Evolutionary conservation across 352 stramenopile species (phyloP).

Genomic region (Pythium rishiriense): DNA sequence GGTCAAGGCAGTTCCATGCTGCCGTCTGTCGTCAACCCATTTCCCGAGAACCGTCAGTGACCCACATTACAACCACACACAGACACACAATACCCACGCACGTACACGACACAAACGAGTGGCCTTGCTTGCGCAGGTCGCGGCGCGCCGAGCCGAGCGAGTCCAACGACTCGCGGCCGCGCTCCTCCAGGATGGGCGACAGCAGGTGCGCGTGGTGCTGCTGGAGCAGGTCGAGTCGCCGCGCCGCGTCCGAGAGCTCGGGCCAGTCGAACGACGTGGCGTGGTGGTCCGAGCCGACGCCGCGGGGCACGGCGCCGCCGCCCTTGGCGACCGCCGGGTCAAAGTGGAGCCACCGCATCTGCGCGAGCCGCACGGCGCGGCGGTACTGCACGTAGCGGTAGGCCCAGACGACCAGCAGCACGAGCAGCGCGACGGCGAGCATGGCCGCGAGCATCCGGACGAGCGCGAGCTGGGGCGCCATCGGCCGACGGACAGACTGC

Average conservation of each 20-base stretch:
- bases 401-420: slow-evolving; percentile 49
- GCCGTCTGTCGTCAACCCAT: slow-evolving; percentile 15
- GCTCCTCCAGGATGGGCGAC: slow-evolving; percentile 72
- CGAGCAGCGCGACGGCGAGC: slow-evolving; percentile 38
- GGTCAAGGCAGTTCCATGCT: slow-evolving; percentile 20
- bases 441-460: slow-evolving; percentile 44
- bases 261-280: slow-evolving; percentile 43
- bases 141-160: slow-evolving; percentile 25
- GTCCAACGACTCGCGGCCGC: slow-evolving; percentile 33
- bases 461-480: slow-evolving; percentile 43
- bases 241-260: not conserved
- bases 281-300: not conserved
- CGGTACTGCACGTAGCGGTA: slow-evolving; percentile 68
- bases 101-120: slow-evolving; percentile 28
- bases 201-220: slow-evolving; percentile 45
- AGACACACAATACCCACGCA: not conserved
- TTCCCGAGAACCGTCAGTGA: slow-evolving; percentile 2
- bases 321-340: slow-evolving; percentile 13
- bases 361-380: slow-evolving; percentile 51
- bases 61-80: not conserved
- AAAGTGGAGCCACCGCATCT: slow-evolving; percentile 67
- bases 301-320: not conserved
- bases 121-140: slow-evolving; percentile 5
- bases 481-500: not conserved
- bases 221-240: slow-evolving; percentile 7